A percentile compares a stretch with the other conserved stretches of the same genome.
phyloP scores from a whole-genome alignment of 1,284 basidiomycete species.

The Marasmius fiardii region DNA sequence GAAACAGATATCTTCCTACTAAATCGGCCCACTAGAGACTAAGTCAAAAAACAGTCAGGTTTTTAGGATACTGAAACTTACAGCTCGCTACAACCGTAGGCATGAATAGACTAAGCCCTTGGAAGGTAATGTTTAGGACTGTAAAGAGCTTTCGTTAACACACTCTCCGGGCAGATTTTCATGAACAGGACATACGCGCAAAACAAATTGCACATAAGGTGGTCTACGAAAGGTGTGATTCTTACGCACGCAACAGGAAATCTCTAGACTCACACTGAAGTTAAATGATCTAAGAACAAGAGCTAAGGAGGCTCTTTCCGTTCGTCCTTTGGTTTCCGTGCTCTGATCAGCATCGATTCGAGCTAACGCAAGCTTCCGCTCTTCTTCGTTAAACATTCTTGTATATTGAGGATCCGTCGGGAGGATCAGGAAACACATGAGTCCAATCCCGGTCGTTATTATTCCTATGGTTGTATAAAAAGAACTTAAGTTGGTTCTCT shows the following conservation, averaged over 20 bases:
- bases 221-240: constrained; percentile 21
- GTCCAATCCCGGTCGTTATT: constrained; percentile 32
- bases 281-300: constrained; percentile 34
- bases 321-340: constrained; percentile 25
- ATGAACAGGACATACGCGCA: constrained; percentile 9
- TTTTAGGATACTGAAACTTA: constrained; percentile 19
- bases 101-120: constrained; percentile 39
- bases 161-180: neutral
- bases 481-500: too few species aligned
- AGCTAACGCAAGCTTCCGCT: constrained; percentile 32
- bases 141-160: too few species aligned
- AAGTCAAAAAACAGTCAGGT: neutral
- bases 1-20: neutral
- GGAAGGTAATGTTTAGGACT: constrained; percentile 37
- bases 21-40: constrained; percentile 18
- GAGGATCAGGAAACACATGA: constrained; percentile 33
- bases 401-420: constrained; percentile 35
- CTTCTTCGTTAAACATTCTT: constrained; percentile 30
- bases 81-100: constrained; percentile 37
- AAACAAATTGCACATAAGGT: constrained; percentile 27
- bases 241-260: neutral
- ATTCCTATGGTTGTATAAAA: constrained; percentile 25
- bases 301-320: constrained; percentile 30
- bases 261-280: constrained; percentile 26
- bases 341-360: constrained; percentile 35